These are phyloP conservation scores for Colletotrichum musicola DNA, from an alignment of 2,329 filamentous ascomycete genomes.

Conservation along the genomic window DNA sequence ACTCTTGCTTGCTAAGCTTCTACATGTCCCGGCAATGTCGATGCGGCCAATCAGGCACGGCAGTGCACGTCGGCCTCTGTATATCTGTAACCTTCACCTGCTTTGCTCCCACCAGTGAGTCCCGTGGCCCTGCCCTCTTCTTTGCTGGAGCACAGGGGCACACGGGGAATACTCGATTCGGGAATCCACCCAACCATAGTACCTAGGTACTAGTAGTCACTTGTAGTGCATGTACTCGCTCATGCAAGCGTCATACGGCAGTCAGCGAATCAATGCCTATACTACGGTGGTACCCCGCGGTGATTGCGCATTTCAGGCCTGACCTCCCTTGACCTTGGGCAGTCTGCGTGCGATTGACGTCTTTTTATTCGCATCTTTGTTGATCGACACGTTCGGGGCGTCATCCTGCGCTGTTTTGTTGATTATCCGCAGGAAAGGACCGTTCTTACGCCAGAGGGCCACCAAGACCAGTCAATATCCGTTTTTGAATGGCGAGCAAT, in stretches of 20 bases:
- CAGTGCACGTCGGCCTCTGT: not conserved
- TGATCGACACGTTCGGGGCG: slow-evolving; percentile 24
- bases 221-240: not conserved
- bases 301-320: slow-evolving; percentile 35
- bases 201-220: too few relatives aligned
- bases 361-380: slow-evolving; percentile 23
- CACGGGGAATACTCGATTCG: not conserved
- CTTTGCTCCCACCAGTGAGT: not conserved
- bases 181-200: slow-evolving; percentile 2
- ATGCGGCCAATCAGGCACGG: not conserved
- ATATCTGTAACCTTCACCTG: slow-evolving; percentile 18
- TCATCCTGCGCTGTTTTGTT: slow-evolving; percentile 4
- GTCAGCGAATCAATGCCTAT: slow-evolving; percentile 14
- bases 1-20: slow-evolving; percentile 28
- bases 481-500: too few relatives aligned
- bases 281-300: slow-evolving; percentile 13
- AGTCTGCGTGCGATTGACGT: slow-evolving; percentile 28
- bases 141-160: slow-evolving; percentile 5
- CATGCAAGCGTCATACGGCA: slow-evolving; percentile 19
- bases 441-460: too few relatives aligned
- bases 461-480: too few relatives aligned
- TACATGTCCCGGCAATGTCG: slow-evolving; percentile 9
- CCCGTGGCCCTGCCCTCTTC: not conserved
- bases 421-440: not conserved
- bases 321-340: slow-evolving; percentile 14